Percentiles rank a stretch among this genome's conserved stretches.
These are phyloP conservation scores for Candida freyschussii DNA, from an alignment of 1,139 yeast species.

Conservation along the genomic window DNA sequence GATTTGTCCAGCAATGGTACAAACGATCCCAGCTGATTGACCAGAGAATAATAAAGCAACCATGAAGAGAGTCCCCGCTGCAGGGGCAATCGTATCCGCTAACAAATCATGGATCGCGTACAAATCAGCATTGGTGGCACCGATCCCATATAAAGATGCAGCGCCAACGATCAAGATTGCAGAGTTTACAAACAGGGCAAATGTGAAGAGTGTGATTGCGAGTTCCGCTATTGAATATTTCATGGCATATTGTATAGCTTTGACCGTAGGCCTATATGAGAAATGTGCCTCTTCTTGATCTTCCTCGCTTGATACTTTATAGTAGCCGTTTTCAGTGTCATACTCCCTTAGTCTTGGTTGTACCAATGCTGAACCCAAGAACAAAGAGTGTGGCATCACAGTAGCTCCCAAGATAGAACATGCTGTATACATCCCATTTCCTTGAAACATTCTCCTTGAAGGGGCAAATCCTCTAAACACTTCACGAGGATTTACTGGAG, in stretches of 20 bases:
- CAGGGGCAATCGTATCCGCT: conserved; percentile 54
- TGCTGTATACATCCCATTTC: conserved; percentile 65
- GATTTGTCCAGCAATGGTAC: conserved; percentile 85
- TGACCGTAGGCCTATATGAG: conserved; percentile 57
- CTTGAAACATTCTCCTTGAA: conserved; percentile 54
- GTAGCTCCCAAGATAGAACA: conserved; percentile 80
- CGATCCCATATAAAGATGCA: conserved; percentile 61
- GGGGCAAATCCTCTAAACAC: conserved; percentile 72
- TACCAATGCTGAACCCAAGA: conserved; percentile 70
- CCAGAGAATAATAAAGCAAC: conserved; percentile 72
- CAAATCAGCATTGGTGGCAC: conserved; percentile 68
- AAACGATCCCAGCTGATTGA: conserved; percentile 79
- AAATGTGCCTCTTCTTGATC: conserved; percentile 24
- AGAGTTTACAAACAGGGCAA: conserved; percentile 75
- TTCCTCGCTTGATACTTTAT: conserved; percentile 26
- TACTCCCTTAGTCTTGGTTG: conserved; percentile 66
- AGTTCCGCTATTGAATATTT: conserved; percentile 65
- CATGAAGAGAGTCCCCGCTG: conserved; percentile 74
- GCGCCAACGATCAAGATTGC: conserved; percentile 77
- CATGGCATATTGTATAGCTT: conserved; percentile 61
- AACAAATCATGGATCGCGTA: conserved; percentile 63
- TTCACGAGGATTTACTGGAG: conserved; percentile 39
- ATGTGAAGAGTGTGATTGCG: conserved; percentile 59
- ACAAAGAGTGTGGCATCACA: conserved; percentile 77
- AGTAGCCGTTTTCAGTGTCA: conserved; percentile 45